Conservation (phyloP, 2,329 filamentous ascomycete species). For the Microdochium nivale region DNA sequence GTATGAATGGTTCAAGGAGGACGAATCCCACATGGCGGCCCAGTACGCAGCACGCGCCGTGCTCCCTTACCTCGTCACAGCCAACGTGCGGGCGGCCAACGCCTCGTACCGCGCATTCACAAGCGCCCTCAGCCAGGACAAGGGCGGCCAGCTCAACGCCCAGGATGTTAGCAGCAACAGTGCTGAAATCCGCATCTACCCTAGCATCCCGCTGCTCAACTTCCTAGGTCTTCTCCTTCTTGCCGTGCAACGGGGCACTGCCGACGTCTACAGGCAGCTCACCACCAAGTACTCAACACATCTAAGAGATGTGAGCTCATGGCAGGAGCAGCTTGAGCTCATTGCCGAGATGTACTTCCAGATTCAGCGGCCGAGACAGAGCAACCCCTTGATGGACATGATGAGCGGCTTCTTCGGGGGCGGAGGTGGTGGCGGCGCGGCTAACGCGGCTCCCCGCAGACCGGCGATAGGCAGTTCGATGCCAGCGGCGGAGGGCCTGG, state of each 20-base stretch:
- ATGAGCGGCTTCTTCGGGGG: slow-evolving; percentile 93
- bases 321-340: slow-evolving; percentile 75
- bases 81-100: slow-evolving; percentile 85
- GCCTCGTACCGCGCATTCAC: slow-evolving; percentile 72
- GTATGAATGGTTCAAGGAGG: slow-evolving; percentile 87
- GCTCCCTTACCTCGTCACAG: slow-evolving; percentile 82
- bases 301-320: slow-evolving; percentile 67
- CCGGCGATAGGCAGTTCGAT: slow-evolving; percentile 29
- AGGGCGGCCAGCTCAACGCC: slow-evolving; percentile 51
- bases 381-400: slow-evolving; percentile 94
- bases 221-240: slow-evolving; percentile 81
- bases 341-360: slow-evolving; percentile 97
- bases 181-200: slow-evolving; percentile 74
- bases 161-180: slow-evolving; percentile 72
- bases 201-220: slow-evolving; percentile 87
- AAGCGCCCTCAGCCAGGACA: slow-evolving; percentile 49
- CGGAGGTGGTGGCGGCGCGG: slow-evolving; percentile 54
- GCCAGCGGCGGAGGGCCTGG: slow-evolving; percentile 50
- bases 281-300: slow-evolving; percentile 72
- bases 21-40: slow-evolving; percentile 80
- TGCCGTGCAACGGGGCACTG: slow-evolving; percentile 68
- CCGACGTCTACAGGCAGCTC: slow-evolving; percentile 76
- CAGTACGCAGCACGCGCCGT: slow-evolving; percentile 80
- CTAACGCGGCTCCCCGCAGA: slow-evolving; percentile 34
- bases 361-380: slow-evolving; percentile 79